These are phyloP conservation scores for Cercophora sp. DNA, from an alignment of 495 filamentous ascomycete species.

Conservation along the genomic window DNA sequence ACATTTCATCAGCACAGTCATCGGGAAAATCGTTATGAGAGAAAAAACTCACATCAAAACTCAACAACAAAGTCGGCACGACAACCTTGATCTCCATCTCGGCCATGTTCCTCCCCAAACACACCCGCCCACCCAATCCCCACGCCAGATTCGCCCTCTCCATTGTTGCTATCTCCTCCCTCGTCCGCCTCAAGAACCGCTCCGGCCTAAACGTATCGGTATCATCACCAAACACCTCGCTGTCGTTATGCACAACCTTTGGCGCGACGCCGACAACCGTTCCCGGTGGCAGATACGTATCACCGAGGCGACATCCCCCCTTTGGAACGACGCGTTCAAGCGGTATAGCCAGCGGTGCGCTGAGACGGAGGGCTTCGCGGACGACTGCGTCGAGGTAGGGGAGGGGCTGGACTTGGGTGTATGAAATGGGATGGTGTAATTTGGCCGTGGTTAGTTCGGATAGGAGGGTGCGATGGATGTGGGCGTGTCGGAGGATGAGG, in stretches of 20 bases:
- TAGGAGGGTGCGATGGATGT: slow-evolving; percentile 36
- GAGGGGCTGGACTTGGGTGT: slow-evolving; percentile 26
- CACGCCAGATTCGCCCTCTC: slow-evolving; percentile 45
- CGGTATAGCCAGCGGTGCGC: slow-evolving; percentile 45
- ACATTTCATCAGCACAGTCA: too few relatives aligned
- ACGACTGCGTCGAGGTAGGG: slow-evolving; percentile 59
- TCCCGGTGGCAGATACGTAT: slow-evolving; percentile 49
- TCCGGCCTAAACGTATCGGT: slow-evolving; percentile 53
- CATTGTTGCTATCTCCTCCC: slow-evolving; percentile 39
- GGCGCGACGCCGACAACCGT: slow-evolving; percentile 24
- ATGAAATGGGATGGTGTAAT: slow-evolving; percentile 16
- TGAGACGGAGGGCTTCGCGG: slow-evolving; percentile 56
- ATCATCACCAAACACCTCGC: slow-evolving; percentile 49
- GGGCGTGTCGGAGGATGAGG: slow-evolving; percentile 47
- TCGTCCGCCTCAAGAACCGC: slow-evolving; percentile 46
- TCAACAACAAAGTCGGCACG: slow-evolving; percentile 52
- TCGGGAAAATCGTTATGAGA: not conserved
- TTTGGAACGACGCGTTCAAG: slow-evolving; percentile 54
- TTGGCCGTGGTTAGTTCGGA: slow-evolving; percentile 32
- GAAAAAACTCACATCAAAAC: slow-evolving; percentile 24
- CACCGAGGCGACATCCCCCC: slow-evolving; percentile 48
- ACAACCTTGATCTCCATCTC: slow-evolving; percentile 62
- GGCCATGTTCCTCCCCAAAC: slow-evolving; percentile 62
- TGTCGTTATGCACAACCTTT: slow-evolving; percentile 46
- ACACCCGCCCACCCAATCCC: slow-evolving; percentile 56